Percentiles rank a stretch among this genome's conserved stretches.
Evolutionary conservation across 2,329 filamentous ascomycete genomes (phyloP).

Genomic region (Hortaea sp.): DNA sequence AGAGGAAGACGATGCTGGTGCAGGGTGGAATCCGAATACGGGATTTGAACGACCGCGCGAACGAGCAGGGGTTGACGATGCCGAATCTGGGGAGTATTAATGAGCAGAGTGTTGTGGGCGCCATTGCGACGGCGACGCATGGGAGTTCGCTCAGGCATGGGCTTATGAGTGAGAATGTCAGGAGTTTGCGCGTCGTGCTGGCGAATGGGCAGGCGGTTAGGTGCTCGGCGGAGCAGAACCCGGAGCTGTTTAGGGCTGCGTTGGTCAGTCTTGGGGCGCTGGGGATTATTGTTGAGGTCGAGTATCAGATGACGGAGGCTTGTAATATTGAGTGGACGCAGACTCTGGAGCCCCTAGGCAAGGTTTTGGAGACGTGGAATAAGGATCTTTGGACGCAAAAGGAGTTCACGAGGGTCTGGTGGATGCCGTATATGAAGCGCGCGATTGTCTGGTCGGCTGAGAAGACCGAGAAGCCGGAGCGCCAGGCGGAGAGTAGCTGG

Average conservation of each 20-base stretch:
- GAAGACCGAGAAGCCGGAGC: conserved; percentile 55
- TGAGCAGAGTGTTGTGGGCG: conserved; percentile 83
- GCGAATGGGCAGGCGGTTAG: conserved; percentile 64
- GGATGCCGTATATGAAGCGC: conserved; percentile 84
- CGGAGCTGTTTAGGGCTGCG: conserved; percentile 77
- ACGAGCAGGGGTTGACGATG: conserved; percentile 68
- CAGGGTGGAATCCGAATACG: conserved; percentile 82
- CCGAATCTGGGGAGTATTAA: conserved; percentile 92
- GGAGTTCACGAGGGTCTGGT: conserved; percentile 93
- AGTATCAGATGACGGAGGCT: conserved; percentile 67
- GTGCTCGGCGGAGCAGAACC: conserved; percentile 58
- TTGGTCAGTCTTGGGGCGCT: conserved; percentile 80
- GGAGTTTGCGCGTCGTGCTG: conserved; percentile 67
- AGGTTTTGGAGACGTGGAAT: conserved; percentile 63
- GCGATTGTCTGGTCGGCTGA: conserved; percentile 87
- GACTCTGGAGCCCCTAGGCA: conserved; percentile 58
- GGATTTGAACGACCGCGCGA: conserved; percentile 63
- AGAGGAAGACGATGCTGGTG: conserved; percentile 59
- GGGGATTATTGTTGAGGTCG: conserved; percentile 83
- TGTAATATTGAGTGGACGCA: conserved; percentile 86
- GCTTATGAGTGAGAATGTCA: conserved; percentile 68
- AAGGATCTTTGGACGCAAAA: conserved; percentile 67
- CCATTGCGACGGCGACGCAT: conserved; percentile 87
- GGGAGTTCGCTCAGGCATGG: conserved; percentile 79
- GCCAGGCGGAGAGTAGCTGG: conserved; percentile 56